phyloP scores from a whole-genome alignment of 352 stramenopile genomes.

The Elongisporangium senticosum region DNA sequence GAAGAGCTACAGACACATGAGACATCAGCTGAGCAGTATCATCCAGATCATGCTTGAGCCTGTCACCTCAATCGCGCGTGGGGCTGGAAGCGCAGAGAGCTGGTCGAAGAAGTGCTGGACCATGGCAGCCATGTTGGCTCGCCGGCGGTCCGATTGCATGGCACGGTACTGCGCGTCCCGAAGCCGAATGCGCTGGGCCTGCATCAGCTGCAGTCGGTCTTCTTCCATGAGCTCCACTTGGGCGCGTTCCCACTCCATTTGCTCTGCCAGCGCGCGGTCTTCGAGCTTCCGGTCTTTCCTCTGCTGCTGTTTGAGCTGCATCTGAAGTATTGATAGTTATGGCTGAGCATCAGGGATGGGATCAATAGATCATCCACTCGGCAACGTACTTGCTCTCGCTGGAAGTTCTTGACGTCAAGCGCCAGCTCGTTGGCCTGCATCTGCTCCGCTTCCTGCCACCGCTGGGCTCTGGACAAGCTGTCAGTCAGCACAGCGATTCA shows the following conservation, averaged over 20 bases:
- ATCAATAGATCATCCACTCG: neutral
- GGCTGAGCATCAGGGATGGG: neutral
- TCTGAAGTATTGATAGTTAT: constrained; percentile 10
- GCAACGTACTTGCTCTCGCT: constrained; percentile 9
- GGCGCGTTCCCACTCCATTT: constrained; percentile 32
- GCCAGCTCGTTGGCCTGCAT: constrained; percentile 3
- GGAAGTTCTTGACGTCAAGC: constrained; percentile 12
- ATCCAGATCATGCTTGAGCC: neutral
- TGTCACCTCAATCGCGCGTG: constrained; percentile 22
- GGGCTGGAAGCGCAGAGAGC: constrained; percentile 23
- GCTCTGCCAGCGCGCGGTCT: constrained; percentile 15
- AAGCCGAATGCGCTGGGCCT: constrained; percentile 11
- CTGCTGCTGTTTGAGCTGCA: constrained; percentile 11
- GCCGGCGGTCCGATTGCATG: constrained; percentile 28
- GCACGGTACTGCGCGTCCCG: constrained; percentile 14
- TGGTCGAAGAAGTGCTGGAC: constrained; percentile 41
- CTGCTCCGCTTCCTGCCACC: constrained; percentile 4
- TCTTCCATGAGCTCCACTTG: constrained; percentile 18
- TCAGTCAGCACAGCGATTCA: neutral
- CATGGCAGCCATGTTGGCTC: constrained; percentile 18
- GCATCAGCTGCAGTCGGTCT: constrained; percentile 3
- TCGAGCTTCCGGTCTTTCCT: constrained; percentile 23
- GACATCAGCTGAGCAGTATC: neutral
- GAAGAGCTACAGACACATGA: constrained; percentile 13
- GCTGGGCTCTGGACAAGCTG: constrained; percentile 3